phyloP scores from a whole-genome alignment of 2,329 filamentous ascomycete species.

The Penicillium sp. region DNA sequence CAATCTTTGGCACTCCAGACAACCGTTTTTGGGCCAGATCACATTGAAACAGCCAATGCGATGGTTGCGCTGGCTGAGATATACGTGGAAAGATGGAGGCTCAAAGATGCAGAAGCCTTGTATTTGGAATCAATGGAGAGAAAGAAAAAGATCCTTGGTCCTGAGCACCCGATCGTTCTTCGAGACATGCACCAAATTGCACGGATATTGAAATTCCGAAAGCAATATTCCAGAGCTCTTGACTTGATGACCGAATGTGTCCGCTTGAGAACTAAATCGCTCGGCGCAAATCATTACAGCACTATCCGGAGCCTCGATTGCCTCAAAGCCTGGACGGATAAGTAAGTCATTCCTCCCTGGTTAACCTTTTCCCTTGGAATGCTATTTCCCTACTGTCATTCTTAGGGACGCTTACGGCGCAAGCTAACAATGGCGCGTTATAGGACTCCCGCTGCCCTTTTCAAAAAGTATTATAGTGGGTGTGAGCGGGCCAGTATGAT shows the following conservation, averaged over 20 bases:
- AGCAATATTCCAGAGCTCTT: neutral
- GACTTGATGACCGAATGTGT: constrained; percentile 1
- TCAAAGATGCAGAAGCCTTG: constrained; percentile 1
- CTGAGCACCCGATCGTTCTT: neutral
- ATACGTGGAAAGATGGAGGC: neutral
- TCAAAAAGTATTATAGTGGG: neutral
- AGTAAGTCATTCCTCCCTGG: neutral
- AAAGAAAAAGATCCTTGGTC: neutral
- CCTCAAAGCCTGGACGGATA: constrained; percentile 3
- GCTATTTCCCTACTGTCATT: neutral
- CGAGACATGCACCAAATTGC: neutral
- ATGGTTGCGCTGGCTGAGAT: neutral
- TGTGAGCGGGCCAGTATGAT: neutral
- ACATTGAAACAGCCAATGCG: neutral
- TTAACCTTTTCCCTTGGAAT: neutral
- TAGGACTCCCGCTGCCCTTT: neutral
- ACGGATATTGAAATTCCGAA: neutral
- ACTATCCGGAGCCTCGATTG: neutral
- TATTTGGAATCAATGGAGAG: neutral
- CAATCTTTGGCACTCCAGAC: neutral
- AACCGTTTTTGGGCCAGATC: neutral
- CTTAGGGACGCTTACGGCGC: neutral
- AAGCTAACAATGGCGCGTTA: neutral
- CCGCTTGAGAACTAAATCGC: neutral
- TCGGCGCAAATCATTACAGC: neutral